These are phyloP conservation scores for Cyberlindnera bimundalis DNA, from an alignment of 805 yeast species.

Conservation along the genomic window DNA sequence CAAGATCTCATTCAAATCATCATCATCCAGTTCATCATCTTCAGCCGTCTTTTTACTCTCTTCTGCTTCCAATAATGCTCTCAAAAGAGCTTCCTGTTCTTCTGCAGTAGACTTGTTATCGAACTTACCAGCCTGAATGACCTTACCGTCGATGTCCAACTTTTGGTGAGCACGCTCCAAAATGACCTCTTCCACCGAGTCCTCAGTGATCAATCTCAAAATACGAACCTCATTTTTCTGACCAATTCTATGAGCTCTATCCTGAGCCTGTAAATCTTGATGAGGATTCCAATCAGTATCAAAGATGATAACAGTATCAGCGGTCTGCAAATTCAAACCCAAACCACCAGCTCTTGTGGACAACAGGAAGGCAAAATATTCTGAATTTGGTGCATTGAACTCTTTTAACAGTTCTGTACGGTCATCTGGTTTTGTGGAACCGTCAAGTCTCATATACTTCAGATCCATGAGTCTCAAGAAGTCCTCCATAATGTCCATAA, in stretches of 20 bases:
- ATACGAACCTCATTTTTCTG: slow-evolving; percentile 86
- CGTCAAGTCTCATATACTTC: slow-evolving; percentile 76
- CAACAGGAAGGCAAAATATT: slow-evolving; percentile 71
- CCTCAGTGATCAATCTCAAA: slow-evolving; percentile 73
- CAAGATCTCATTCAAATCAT: slow-evolving; percentile 68
- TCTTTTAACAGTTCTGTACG: slow-evolving; percentile 69
- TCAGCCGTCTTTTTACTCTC: slow-evolving; percentile 43
- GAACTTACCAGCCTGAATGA: slow-evolving; percentile 87
- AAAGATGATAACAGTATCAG: slow-evolving; percentile 82
- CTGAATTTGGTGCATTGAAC: slow-evolving; percentile 74
- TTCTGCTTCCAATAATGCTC: slow-evolving; percentile 69
- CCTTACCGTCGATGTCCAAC: slow-evolving; percentile 83
- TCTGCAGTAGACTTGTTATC: slow-evolving; percentile 84
- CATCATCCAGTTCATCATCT: slow-evolving; percentile 64
- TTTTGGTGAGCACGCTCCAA: slow-evolving; percentile 81
- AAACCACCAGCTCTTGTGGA: slow-evolving; percentile 90
- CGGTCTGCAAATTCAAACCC: slow-evolving; percentile 82
- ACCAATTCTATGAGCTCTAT: slow-evolving; percentile 87
- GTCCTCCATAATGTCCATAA: slow-evolving; percentile 89
- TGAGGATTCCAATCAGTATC: slow-evolving; percentile 93
- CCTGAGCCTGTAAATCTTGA: slow-evolving; percentile 89
- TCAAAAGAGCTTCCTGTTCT: slow-evolving; percentile 79
- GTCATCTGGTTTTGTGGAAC: slow-evolving; percentile 81
- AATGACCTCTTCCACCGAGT: slow-evolving; percentile 80
- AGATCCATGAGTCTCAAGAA: slow-evolving; percentile 61